Evolutionary conservation across 2,329 filamentous ascomycete species (phyloP), one percentile per base, ranked within the genome.

Genomic region (Boeremia lycopersici): DNA sequence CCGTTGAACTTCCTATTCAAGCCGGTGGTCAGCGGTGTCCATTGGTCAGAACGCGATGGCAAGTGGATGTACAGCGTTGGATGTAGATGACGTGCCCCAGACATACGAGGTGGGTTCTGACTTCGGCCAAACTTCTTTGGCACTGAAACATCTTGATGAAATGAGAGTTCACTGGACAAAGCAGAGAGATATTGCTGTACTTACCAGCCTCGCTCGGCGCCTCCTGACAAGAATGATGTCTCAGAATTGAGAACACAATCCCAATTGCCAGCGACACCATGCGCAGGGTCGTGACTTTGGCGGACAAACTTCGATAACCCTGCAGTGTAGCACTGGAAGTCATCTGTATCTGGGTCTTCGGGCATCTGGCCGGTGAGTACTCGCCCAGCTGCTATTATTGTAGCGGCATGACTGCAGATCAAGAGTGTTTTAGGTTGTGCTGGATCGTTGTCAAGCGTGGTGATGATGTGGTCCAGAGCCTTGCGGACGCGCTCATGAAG

Each of bases 151-250:
- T 43, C 45, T 42, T 40, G 11, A 45, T 12, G 34, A 31, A 7
- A 57, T 42, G 28, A 48, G 52, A 35, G 45, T 4, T 30, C 30
- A 39, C 35, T 41, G 29, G 2, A 42, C 6, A 43, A 15, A 8
- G 17, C 8, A 48, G 47, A 51, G 30, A 36, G 15, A 26, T 17
- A 12, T 9, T 23, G 17, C 23, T 23, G 25, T 9, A 73, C 72
- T 68, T 75, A 95, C 92, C 93, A 98, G 71, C 92, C 92, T 78
- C 93, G 83, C 76, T 98, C 93, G 66, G 89, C 88, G 7, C 93
- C 93, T 49, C 84, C 83, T 48, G 81, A 85, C 62, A 98, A 78
- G 75, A 93, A 96, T 56, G 84, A 87, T 69, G 92, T 96, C 73
- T 96, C 91, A 13, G 91, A 91, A 77, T 96, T 93, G 48, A 84